A percentile compares a stretch with the other conserved stretches of the same genome.
Conservation (phyloP, 78 protist genomes). For the Planoprotostelium fungivorum region DNA sequence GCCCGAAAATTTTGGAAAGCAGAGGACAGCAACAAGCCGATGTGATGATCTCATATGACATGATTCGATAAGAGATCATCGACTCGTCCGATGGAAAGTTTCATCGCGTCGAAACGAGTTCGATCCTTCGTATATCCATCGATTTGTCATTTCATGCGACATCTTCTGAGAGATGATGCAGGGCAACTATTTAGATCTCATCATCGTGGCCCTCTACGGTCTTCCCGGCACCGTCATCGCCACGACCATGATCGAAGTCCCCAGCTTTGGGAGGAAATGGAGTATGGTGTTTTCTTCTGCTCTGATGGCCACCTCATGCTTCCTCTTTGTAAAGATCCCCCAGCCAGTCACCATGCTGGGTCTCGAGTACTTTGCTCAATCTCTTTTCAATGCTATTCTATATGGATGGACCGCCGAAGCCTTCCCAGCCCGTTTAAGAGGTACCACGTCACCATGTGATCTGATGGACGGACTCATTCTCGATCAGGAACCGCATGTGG, state of each 20-base stretch:
- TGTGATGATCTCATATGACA: too few relatives aligned
- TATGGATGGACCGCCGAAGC: constrained; percentile 1
- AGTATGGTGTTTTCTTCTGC: neutral
- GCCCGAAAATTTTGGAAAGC: neutral
- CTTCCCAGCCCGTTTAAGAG: neutral
- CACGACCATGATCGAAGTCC: neutral
- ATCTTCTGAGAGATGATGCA: too few relatives aligned
- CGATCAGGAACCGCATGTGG: neutral
- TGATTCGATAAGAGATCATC: too few relatives aligned
- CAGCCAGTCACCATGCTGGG: neutral
- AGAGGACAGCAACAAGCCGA: neutral
- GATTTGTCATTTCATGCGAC: too few relatives aligned
- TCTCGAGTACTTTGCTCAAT: neutral
- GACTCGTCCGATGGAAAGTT: too few relatives aligned
- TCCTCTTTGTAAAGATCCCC: neutral
- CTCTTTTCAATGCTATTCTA: neutral
- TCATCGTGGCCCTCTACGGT: neutral
- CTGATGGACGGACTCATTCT: neutral
- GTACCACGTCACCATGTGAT: neutral
- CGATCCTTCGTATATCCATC: too few relatives aligned
- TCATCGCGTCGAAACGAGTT: too few relatives aligned
- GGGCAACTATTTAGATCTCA: neutral
- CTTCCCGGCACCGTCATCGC: neutral
- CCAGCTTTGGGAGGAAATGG: neutral
- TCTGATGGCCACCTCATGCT: neutral